These are phyloP conservation scores for Infundibulicybe gibba DNA, from an alignment of 768 basidiomycete genomes.

Conservation along the genomic window DNA sequence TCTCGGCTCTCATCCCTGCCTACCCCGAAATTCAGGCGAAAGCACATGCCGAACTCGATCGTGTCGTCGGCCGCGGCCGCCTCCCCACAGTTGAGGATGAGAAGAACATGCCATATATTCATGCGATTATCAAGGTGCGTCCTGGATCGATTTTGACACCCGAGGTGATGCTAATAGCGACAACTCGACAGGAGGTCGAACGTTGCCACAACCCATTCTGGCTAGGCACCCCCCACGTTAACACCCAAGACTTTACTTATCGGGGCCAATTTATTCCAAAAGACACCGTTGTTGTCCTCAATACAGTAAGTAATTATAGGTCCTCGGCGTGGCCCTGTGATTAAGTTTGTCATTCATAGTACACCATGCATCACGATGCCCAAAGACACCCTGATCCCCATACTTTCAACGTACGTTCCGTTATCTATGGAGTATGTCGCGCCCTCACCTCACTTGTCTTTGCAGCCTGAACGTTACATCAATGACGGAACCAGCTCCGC, in stretches of 20 bases:
- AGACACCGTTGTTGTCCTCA: slow-evolving; percentile 31
- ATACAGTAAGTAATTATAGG: slow-evolving; percentile 16
- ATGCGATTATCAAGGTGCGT: slow-evolving; percentile 25
- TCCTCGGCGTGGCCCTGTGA: slow-evolving; percentile 3
- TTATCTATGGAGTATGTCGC: neutral
- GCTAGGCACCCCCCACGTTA: slow-evolving; percentile 34
- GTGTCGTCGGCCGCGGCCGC: slow-evolving; percentile 21
- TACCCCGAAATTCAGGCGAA: slow-evolving; percentile 20
- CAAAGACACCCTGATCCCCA: slow-evolving; percentile 33
- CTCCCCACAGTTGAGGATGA: slow-evolving; percentile 26
- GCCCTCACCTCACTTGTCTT: neutral
- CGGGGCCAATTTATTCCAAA: slow-evolving; percentile 35
- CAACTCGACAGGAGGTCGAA: slow-evolving; percentile 20
- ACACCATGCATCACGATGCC: slow-evolving; percentile 30
- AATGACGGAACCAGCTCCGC: slow-evolving; percentile 28
- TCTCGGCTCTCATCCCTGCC: slow-evolving; percentile 28
- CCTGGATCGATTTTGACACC: neutral
- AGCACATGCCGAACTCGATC: slow-evolving; percentile 26
- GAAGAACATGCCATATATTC: slow-evolving; percentile 27
- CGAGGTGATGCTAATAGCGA: neutral
- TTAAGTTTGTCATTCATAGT: slow-evolving; percentile 12
- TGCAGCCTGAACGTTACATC: slow-evolving; percentile 39
- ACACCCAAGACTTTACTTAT: slow-evolving; percentile 34
- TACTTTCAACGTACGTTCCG: slow-evolving; percentile 12
- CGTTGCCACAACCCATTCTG: slow-evolving; percentile 33